A percentile compares a stretch with the other conserved stretches of the same genome.
These are phyloP conservation scores for Fallopia convolvulus DNA, from an alignment of 148 eudicot species.

Conservation along the genomic window DNA sequence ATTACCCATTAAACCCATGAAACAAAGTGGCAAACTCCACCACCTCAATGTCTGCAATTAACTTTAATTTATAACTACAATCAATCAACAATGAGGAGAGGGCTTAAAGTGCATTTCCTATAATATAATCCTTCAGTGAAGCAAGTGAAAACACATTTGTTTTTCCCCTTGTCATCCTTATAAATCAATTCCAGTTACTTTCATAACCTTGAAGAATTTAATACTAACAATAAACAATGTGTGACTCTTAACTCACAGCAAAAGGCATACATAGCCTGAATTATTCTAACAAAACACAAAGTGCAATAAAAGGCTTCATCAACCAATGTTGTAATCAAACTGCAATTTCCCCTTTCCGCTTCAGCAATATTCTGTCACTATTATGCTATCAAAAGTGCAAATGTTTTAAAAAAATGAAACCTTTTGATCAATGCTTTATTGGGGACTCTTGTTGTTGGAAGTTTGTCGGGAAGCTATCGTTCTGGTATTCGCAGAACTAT, in stretches of 20 bases:
- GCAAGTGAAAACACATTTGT: not conserved
- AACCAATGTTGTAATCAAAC: not conserved
- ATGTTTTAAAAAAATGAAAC: not conserved
- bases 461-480: not conserved
- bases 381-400: not conserved
- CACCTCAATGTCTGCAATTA: not conserved
- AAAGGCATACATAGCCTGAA: slow-evolving; percentile 1
- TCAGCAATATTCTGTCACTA: not conserved
- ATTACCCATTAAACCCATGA: not conserved
- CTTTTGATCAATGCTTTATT: not conserved
- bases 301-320: not conserved
- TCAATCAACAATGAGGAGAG: not conserved
- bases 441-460: slow-evolving; percentile 7
- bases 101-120: not conserved
- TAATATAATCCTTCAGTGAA: not conserved
- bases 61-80: not conserved
- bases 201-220: not conserved
- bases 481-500: not conserved
- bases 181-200: not conserved
- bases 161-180: not conserved
- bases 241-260: slow-evolving; percentile 1
- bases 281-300: not conserved
- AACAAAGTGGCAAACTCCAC: not conserved
- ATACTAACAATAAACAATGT: not conserved
- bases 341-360: slow-evolving; percentile 5